These are phyloP conservation scores for Nicotiana tabacum DNA, from an alignment of 257 asterid species.

Conservation along the genomic window DNA sequence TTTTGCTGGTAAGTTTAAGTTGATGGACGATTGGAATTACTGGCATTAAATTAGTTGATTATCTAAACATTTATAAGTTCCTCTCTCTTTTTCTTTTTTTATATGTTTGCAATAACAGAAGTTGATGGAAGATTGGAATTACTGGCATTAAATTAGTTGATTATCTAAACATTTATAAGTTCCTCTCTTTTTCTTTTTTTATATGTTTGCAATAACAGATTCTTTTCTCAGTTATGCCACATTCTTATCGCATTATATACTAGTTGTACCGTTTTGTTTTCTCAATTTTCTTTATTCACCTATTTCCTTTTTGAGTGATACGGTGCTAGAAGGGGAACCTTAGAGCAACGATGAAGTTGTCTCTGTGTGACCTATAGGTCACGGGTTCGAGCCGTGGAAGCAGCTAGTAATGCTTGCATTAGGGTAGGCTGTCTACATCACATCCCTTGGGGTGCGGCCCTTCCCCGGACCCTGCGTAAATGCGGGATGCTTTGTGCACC, in stretches of 20 bases:
- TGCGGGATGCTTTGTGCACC: too few species aligned
- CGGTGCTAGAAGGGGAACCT: too few species aligned
- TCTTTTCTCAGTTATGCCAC: background rate
- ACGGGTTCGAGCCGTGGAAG: too few species aligned
- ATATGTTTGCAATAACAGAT: background rate
- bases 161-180: background rate
- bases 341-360: too few species aligned
- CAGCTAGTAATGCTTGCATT: too few species aligned
- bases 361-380: too few species aligned
- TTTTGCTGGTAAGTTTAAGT: conserved; percentile 1
- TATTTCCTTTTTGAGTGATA: background rate
- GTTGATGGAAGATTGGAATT: background rate
- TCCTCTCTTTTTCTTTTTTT: background rate
- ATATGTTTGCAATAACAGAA: background rate
- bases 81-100: background rate
- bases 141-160: background rate
- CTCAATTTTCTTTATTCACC: background rate
- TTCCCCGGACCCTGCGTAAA: too few species aligned
- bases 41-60: background rate
- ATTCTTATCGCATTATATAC: background rate
- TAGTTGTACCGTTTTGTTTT: background rate
- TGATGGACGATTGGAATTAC: background rate
- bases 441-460: too few species aligned
- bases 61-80: background rate
- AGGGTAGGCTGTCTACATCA: too few species aligned